Conservation (phyloP, 495 filamentous ascomycete species). For the Echria macrotheca region DNA sequence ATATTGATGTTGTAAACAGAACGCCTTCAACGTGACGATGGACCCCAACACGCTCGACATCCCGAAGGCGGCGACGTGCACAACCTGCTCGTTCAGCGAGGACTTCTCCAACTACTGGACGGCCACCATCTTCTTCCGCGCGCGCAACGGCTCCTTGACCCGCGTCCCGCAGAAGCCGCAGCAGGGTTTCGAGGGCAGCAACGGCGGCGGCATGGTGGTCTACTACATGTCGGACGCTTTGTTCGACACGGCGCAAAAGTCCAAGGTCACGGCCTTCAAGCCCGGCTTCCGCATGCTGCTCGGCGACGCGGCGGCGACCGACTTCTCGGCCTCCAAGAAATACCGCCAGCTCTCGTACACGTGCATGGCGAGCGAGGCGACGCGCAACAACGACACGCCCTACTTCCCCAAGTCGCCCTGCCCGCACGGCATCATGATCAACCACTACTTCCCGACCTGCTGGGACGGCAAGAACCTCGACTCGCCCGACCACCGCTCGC, state of each 20-base stretch:
- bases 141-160: constrained; percentile 35
- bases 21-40: constrained; percentile 34
- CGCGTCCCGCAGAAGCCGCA: constrained; percentile 34
- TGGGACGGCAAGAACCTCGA: constrained; percentile 28
- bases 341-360: constrained; percentile 39
- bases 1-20: constrained; percentile 3
- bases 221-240: constrained; percentile 48
- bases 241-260: constrained; percentile 40
- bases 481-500: constrained; percentile 28
- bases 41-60: constrained; percentile 26
- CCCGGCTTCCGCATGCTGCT: constrained; percentile 43
- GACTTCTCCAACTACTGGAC: constrained; percentile 42
- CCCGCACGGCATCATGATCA: constrained; percentile 32
- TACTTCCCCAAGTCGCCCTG: constrained; percentile 29
- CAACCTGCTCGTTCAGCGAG: constrained; percentile 32
- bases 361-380: constrained; percentile 26
- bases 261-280: constrained; percentile 43
- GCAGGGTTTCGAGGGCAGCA: constrained; percentile 27
- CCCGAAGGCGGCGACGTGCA: constrained; percentile 25
- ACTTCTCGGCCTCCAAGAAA: constrained; percentile 30
- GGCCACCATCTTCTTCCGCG: constrained; percentile 35
- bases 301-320: constrained; percentile 27
- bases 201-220: constrained; percentile 42
- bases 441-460: constrained; percentile 29
- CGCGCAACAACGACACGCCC: constrained; percentile 24